These are phyloP conservation scores for Besnoitia besnoiti DNA, from an alignment of 169 alveolate species.

Conservation along the genomic window DNA sequence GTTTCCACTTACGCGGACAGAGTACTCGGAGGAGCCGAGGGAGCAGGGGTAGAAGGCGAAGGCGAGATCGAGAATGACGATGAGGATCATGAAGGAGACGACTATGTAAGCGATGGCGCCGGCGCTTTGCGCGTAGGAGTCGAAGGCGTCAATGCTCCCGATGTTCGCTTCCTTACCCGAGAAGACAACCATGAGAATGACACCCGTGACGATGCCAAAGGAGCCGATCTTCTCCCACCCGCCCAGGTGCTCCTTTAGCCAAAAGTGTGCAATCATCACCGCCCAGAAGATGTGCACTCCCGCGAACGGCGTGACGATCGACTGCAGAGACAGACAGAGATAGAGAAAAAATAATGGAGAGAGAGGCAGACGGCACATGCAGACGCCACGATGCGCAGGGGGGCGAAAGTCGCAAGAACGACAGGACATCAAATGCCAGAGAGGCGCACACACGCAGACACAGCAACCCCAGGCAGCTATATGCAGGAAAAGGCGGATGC, in stretches of 20 bases:
- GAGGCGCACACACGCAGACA: not conserved
- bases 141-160: slow-evolving; percentile 10
- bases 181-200: slow-evolving; percentile 45
- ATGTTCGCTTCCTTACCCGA: slow-evolving; percentile 37
- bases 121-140: slow-evolving; percentile 16
- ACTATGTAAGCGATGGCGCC: slow-evolving; percentile 35
- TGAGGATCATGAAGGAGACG: not conserved
- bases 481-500: not conserved
- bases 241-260: slow-evolving; percentile 64
- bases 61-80: not conserved
- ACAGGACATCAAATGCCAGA: not conserved
- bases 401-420: not conserved
- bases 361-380: not conserved
- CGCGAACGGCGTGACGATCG: slow-evolving; percentile 69
- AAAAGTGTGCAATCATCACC: slow-evolving; percentile 48
- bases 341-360: not conserved
- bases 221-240: slow-evolving; percentile 50
- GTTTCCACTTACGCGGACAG: slow-evolving; percentile 55
- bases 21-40: slow-evolving; percentile 28
- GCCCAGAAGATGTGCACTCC: slow-evolving; percentile 69
- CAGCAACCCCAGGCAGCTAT: not conserved
- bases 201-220: slow-evolving; percentile 34
- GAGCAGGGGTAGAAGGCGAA: slow-evolving; percentile 30
- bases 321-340: slow-evolving; percentile 38
- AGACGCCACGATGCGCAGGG: not conserved